Conservation (phyloP, 768 basidiomycete genomes). For the Macrolepiota albuminosa region DNA sequence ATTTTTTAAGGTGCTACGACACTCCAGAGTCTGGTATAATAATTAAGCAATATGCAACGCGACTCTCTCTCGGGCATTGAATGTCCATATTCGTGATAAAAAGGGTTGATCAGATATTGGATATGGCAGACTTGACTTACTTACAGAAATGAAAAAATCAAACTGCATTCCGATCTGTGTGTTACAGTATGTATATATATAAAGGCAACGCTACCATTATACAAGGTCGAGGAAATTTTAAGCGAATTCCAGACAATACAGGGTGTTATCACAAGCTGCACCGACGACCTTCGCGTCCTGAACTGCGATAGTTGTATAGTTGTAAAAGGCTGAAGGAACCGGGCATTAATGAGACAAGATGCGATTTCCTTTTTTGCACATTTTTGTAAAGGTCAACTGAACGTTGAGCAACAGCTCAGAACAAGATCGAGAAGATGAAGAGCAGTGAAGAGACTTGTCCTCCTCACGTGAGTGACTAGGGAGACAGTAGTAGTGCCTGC, state of each 20-base stretch:
- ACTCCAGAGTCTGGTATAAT: neutral
- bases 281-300: neutral
- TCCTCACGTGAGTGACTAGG: constrained; percentile 23
- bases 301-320: too few species aligned
- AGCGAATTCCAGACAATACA: constrained; percentile 23
- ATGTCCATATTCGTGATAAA: too few species aligned
- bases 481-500: constrained; percentile 21
- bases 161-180: constrained; percentile 20
- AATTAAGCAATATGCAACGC: neutral
- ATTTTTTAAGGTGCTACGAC: neutral
- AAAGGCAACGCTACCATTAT: constrained; percentile 20
- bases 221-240: neutral
- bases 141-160: constrained; percentile 24
- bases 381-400: constrained; percentile 20
- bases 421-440: neutral
- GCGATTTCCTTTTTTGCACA: constrained; percentile 15
- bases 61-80: neutral
- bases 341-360: constrained; percentile 12
- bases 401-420: constrained; percentile 25
- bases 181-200: constrained; percentile 18
- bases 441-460: neutral
- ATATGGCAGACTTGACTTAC: constrained; percentile 12
- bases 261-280: constrained; percentile 20
- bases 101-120: neutral
- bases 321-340: neutral